Percentiles rank a stretch among this genome's conserved stretches.
Evolutionary conservation across 225 moss, liverwort and hornwort genomes (phyloP).

Genomic region (Pseudisothecium myosuroides): DNA sequence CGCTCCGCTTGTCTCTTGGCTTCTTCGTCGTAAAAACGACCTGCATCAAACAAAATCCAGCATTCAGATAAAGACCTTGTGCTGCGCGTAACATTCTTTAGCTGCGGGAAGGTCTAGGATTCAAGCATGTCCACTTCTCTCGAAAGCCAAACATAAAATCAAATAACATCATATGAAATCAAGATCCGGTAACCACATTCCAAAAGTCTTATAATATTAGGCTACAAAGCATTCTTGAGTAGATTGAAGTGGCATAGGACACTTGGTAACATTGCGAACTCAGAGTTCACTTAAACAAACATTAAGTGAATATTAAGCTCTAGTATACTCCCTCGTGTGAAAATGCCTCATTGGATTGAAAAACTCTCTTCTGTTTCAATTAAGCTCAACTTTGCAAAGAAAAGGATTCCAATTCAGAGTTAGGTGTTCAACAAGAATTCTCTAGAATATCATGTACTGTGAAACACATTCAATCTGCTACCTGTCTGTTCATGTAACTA

Average conservation of each 20-base stretch:
- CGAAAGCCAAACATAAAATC: background rate
- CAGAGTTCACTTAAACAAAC: background rate
- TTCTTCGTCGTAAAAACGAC: slow-evolving; percentile 12
- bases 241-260: background rate
- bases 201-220: background rate
- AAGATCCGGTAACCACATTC: background rate
- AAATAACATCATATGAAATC: background rate
- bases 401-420: background rate
- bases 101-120: background rate
- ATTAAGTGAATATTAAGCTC: background rate
- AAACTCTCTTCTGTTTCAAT: background rate
- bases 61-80: too few relatives aligned
- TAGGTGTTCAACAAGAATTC: background rate
- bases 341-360: background rate
- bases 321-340: background rate
- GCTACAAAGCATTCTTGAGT: background rate
- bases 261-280: background rate
- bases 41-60: background rate
- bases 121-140: background rate
- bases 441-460: too few relatives aligned
- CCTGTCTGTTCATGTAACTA: too few relatives aligned
- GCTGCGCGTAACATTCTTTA: background rate
- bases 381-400: background rate
- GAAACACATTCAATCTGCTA: too few relatives aligned
- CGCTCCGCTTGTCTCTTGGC: background rate